phyloP scores from a whole-genome alignment of 2,329 filamentous ascomycete species.

The Chaetothyriales sp. region DNA sequence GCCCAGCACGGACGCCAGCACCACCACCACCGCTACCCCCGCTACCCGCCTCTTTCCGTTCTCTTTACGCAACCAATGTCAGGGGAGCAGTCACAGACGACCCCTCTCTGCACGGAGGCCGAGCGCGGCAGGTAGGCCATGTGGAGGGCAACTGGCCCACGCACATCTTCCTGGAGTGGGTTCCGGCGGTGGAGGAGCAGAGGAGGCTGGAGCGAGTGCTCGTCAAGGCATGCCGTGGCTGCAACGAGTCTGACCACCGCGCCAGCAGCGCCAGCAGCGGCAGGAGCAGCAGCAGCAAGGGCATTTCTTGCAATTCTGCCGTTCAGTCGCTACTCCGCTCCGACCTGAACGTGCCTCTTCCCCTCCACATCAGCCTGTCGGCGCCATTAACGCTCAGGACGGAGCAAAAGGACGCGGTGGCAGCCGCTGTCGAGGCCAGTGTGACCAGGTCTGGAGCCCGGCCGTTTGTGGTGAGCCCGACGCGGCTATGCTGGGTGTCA shows the following conservation, averaged over 20 bases:
- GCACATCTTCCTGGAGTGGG: conserved; percentile 88
- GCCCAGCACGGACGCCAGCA: too few species aligned
- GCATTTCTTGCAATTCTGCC: background rate
- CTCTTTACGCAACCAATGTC: conserved; percentile 73
- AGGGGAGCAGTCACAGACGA: conserved; percentile 67
- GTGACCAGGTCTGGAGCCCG: conserved; percentile 28
- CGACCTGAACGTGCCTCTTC: conserved; percentile 60
- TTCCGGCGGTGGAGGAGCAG: conserved; percentile 25
- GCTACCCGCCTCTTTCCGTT: conserved; percentile 65
- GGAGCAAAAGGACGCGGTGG: conserved; percentile 54
- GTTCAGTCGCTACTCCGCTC: conserved; percentile 53
- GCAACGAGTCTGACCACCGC: background rate
- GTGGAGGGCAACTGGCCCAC: conserved; percentile 82
- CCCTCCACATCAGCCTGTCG: conserved; percentile 83
- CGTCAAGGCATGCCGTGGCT: background rate
- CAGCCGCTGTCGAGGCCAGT: conserved; percentile 36
- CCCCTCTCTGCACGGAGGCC: conserved; percentile 68
- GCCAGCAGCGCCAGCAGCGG: too few species aligned
- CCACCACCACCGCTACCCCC: conserved; percentile 4
- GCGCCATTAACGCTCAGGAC: conserved; percentile 61
- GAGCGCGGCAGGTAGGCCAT: conserved; percentile 69
- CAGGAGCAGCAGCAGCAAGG: background rate
- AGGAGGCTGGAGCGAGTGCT: conserved; percentile 21
- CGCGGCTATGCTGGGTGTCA: conserved; percentile 45
- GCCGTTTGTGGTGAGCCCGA: conserved; percentile 32